Conservation (phyloP, 2,329 filamentous ascomycete genomes). For the Ascomycota sp. region DNA sequence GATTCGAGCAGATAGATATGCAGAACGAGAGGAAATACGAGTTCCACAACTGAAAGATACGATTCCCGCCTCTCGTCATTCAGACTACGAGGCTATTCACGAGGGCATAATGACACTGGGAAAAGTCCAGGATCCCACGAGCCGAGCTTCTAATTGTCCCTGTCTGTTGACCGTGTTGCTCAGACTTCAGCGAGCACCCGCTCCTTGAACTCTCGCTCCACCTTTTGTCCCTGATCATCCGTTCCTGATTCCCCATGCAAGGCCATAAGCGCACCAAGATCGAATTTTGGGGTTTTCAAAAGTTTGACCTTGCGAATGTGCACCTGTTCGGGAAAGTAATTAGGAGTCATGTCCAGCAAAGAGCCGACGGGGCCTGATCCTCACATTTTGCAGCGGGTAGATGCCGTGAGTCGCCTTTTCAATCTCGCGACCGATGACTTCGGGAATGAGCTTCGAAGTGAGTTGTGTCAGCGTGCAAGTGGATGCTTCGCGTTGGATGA, state of each 20-base stretch:
- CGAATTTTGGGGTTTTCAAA: conserved; percentile 95
- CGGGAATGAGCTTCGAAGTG: conserved; percentile 94
- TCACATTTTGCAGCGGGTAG: conserved; percentile 96
- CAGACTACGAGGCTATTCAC: too few species aligned
- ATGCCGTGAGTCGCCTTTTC: conserved; percentile 99
- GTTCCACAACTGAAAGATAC: too few species aligned
- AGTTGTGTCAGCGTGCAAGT: conserved; percentile 90
- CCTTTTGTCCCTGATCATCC: conserved; percentile 94
- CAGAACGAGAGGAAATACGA: too few species aligned
- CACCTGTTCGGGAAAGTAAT: conserved; percentile 32
- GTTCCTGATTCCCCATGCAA: conserved; percentile 93
- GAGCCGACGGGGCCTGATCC: conserved; percentile 10
- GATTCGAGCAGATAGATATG: too few species aligned
- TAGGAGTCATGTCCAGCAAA: neutral
- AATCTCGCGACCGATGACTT: conserved; percentile 98
- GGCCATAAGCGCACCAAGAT: conserved; percentile 83
- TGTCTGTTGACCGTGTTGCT: conserved; percentile 16
- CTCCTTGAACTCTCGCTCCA: conserved; percentile 99
- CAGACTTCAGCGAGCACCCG: conserved; percentile 82
- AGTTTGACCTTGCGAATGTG: conserved; percentile 99
- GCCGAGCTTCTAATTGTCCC: too few species aligned
- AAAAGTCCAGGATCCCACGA: too few species aligned
- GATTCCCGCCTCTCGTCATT: too few species aligned
- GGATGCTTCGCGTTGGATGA: conserved; percentile 88
- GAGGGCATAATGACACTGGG: too few species aligned